Base-by-base conservation (phyloP, 2,329 filamentous ascomycete species). In the Raffaelea ambrosiae region DNA sequence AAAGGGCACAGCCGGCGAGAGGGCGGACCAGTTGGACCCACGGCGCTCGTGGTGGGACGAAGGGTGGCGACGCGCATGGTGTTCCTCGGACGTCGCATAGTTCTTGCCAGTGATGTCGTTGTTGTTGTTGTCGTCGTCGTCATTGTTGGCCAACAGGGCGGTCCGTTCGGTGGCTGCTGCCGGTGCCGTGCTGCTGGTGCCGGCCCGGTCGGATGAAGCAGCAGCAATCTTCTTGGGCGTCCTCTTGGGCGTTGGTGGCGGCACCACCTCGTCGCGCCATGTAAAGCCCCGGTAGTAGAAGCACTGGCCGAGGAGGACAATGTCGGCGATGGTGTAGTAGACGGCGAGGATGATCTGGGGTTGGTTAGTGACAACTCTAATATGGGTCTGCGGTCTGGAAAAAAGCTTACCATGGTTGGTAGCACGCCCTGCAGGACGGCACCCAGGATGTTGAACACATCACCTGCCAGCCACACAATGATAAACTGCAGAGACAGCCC, bases 231-330 rank as follows among this genome's bases (percentile, higher is more conserved):
- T 29, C 26, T 29, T 40, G 16, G 20, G 11, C 29, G 19, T 40
- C 23, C 38, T 52, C 16, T 46, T 53, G 21, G 70, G 57, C 59
- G 73, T 74, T 38, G 65, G 59, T 40, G 67, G 58, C 65, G 71
- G 61, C 8, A 66, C 59, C 14, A 75, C 66, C 48, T 79, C 69
- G 53, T 83, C 79, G 46, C 66, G 70, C 71, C 75, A 77, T 2
- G 79, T 82, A 56, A 95, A 93, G 3, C 90, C 90, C 46, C 87
- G 82, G 66, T 98, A 98, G 70, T 95, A 97, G 70, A 97, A 95
- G 66, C 88, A 95, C 67, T 98, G 93, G 1, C 73, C 76, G 0
- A 97, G 71, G 2, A 98, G 74, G 2, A 97, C 88, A 35, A 58
- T 51, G 44, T 55, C 55, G 51, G 50, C 51, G 46, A 58, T 56